These are phyloP conservation scores for Leucogyrophana mollusca DNA, from an alignment of 768 basidiomycete species.

Conservation along the genomic window DNA sequence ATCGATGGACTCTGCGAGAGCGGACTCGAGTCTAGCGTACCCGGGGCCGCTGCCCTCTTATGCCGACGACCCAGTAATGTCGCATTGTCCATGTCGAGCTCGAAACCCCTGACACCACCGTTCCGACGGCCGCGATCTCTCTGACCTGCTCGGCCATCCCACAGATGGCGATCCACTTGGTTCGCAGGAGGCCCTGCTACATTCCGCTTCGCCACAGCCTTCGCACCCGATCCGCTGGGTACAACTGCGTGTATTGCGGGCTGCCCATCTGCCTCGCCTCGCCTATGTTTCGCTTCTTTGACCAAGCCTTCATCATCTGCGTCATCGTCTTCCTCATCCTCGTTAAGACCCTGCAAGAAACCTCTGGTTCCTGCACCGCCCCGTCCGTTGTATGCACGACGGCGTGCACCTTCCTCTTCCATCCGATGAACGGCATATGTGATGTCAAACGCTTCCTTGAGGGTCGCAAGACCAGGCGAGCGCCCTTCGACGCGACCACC, in stretches of 20 bases:
- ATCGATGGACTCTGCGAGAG: constrained; percentile 23
- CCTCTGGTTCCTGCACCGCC: constrained; percentile 77
- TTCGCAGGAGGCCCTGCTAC: constrained; percentile 3
- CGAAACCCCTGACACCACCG: constrained; percentile 50
- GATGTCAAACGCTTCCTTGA: constrained; percentile 98
- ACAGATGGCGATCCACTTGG: constrained; percentile 25
- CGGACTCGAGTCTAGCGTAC: constrained; percentile 31
- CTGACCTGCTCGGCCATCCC: constrained; percentile 70
- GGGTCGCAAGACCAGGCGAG: constrained; percentile 87
- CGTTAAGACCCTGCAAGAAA: constrained; percentile 85
- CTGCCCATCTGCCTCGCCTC: constrained; percentile 29
- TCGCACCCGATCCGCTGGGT: constrained; percentile 10
- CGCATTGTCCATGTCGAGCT: constrained; percentile 83
- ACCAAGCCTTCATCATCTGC: constrained; percentile 50
- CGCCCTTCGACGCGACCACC: constrained; percentile 76
- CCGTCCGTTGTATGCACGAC: constrained; percentile 76
- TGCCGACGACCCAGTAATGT: constrained; percentile 80
- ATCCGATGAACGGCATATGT: constrained; percentile 99
- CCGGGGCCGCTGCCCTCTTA: constrained; percentile 30
- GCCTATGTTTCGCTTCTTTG: constrained; percentile 44
- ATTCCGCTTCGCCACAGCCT: constrained; percentile 9
- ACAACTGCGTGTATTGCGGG: not conserved
- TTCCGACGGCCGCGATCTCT: constrained; percentile 51
- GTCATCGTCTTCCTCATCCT: constrained; percentile 75
- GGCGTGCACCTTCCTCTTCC: constrained; percentile 95